Evolutionary conservation across 1,139 yeast genomes (phyloP).

Genomic region (Hanseniaspora uvarum): DNA sequence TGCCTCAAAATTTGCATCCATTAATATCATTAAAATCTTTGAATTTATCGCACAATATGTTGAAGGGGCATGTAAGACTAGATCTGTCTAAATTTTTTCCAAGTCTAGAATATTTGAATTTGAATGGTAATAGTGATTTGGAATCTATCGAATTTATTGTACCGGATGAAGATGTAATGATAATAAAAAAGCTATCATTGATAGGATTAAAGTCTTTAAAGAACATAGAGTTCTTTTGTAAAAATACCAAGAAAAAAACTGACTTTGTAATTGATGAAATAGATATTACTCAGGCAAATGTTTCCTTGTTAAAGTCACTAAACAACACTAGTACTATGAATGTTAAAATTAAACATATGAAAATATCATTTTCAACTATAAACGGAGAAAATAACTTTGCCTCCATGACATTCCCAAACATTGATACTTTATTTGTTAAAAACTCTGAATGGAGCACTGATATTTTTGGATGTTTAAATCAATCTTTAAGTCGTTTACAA

Average conservation of each 20-base stretch:
- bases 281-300: background rate
- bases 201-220: conserved; percentile 7
- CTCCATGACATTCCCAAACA: background rate
- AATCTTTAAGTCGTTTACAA: background rate
- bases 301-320: background rate
- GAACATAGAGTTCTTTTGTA: conserved; percentile 1
- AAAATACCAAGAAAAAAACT: background rate
- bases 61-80: conserved; percentile 4
- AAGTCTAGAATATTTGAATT: conserved; percentile 5
- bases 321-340: background rate
- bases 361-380: background rate
- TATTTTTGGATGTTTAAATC: conserved; percentile 8
- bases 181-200: conserved; percentile 6
- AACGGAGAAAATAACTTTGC: background rate
- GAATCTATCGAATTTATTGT: conserved; percentile 7
- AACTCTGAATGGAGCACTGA: conserved; percentile 10
- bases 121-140: conserved; percentile 2
- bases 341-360: conserved; percentile 9
- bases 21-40: conserved; percentile 13
- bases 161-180: background rate
- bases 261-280: conserved; percentile 5
- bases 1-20: background rate
- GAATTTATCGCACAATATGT: conserved; percentile 5
- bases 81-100: conserved; percentile 10
- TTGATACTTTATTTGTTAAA: conserved; percentile 2